These are phyloP conservation scores for Prunus armeniaca DNA, from an alignment of 306 rosid genomes.

Conservation along the genomic window DNA sequence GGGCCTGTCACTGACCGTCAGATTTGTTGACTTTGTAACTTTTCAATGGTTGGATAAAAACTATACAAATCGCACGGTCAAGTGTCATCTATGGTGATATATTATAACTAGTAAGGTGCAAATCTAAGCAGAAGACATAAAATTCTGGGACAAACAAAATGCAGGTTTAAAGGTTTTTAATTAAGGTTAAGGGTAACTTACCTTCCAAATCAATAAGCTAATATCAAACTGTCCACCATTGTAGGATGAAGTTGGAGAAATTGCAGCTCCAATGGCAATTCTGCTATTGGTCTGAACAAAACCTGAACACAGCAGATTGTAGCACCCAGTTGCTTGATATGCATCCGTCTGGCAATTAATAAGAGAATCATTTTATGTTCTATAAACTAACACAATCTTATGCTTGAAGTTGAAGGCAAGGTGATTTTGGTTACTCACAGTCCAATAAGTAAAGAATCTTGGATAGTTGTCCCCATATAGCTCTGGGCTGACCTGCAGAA, in stretches of 20 bases:
- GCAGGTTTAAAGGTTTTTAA: no score
- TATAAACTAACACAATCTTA: background rate
- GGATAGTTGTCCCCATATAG: slow-evolving; percentile 91
- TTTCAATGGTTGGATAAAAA: background rate
- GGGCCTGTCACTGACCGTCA: slow-evolving; percentile 26
- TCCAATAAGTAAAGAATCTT: slow-evolving; percentile 96
- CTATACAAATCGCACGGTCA: slow-evolving; percentile 29
- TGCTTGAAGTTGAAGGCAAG: slow-evolving; percentile 22
- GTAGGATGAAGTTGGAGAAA: slow-evolving; percentile 84
- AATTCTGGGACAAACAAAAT: background rate
- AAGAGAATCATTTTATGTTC: background rate
- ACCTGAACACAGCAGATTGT: slow-evolving; percentile 87
- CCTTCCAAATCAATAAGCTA: slow-evolving; percentile 92
- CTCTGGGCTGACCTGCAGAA: slow-evolving; percentile 88
- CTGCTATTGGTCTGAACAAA: slow-evolving; percentile 84
- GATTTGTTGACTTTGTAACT: slow-evolving; percentile 14
- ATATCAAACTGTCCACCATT: slow-evolving; percentile 84
- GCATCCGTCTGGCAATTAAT: slow-evolving; percentile 73
- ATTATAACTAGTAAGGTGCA: no score
- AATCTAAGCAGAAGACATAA: no score
- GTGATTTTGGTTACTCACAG: slow-evolving; percentile 49
- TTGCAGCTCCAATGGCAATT: slow-evolving; percentile 96
- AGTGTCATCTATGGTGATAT: background rate
- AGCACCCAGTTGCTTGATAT: slow-evolving; percentile 96
- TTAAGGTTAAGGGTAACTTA: slow-evolving; percentile 18